A percentile compares a stretch with the other conserved stretches of the same genome.
Evolutionary conservation across 1,284 basidiomycete species (phyloP).

Genomic region (Malassezia arunalokei): DNA sequence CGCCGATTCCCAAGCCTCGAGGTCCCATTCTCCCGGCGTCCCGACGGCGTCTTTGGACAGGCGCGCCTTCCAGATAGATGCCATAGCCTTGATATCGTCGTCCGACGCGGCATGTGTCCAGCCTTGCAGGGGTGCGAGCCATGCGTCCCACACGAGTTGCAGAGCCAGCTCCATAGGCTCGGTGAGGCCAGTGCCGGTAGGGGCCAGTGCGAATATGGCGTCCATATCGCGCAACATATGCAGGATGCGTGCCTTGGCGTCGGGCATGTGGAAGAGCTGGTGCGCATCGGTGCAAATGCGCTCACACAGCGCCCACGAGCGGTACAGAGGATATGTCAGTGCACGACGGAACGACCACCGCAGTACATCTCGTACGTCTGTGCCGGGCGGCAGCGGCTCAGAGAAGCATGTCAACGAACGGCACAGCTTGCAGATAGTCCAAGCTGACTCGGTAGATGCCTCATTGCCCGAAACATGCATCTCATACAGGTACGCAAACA

Average conservation of each 20-base stretch:
- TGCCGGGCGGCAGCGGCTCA: neutral
- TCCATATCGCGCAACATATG: constrained; percentile 4
- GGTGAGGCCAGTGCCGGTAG: constrained; percentile 6
- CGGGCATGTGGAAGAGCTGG: neutral
- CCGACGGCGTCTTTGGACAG: constrained; percentile 3
- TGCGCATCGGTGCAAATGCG: constrained; percentile 6
- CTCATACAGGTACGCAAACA: constrained; percentile 19
- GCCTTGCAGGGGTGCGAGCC: constrained; percentile 6
- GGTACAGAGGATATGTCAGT: constrained; percentile 16
- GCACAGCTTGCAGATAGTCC: constrained; percentile 16
- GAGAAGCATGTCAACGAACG: constrained; percentile 7
- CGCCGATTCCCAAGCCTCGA: constrained; percentile 12
- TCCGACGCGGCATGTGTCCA: neutral
- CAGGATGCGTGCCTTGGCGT: neutral
- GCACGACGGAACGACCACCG: constrained; percentile 16
- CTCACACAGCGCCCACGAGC: constrained; percentile 14
- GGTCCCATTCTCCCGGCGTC: constrained; percentile 15
- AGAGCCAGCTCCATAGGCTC: constrained; percentile 9
- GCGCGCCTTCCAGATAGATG: neutral
- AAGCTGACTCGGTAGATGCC: constrained; percentile 15
- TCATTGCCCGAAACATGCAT: constrained; percentile 11
- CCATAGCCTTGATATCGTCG: neutral
- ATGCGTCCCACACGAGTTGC: constrained; percentile 6
- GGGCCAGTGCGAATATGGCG: constrained; percentile 10
- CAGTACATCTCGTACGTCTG: neutral